phyloP scores from a whole-genome alignment of 176 grass and related monocot genomes.

The bread wheat (Triticum aestivum) region IWGSC_CS_RefSeq_v2.1 NC_057797.1:193769262-193769761 shows the following conservation, averaged over 20 bases:
- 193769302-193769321: not conserved
- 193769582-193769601: not conserved
- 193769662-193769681: not conserved
- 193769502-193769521: not conserved
- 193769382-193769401: not conserved
- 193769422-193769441: not conserved
- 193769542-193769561: not conserved
- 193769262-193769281: too few species aligned
- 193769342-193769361: not conserved
- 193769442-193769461: not conserved
- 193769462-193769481: not conserved
- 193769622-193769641: not conserved
- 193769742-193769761: too few species aligned
- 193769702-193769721: not conserved
- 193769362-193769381: not conserved
- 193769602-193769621: constrained; percentile 43
- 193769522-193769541: constrained; percentile 15
- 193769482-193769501: not conserved
- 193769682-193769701: not conserved
- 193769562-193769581: constrained; percentile 27
- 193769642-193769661: not conserved
- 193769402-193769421: not conserved
- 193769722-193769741: not conserved
- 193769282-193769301: not conserved
- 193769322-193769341: not conserved